Base-by-base conservation (phyloP, 163 green algal species). In the Scenedesmus sp. region DNA sequence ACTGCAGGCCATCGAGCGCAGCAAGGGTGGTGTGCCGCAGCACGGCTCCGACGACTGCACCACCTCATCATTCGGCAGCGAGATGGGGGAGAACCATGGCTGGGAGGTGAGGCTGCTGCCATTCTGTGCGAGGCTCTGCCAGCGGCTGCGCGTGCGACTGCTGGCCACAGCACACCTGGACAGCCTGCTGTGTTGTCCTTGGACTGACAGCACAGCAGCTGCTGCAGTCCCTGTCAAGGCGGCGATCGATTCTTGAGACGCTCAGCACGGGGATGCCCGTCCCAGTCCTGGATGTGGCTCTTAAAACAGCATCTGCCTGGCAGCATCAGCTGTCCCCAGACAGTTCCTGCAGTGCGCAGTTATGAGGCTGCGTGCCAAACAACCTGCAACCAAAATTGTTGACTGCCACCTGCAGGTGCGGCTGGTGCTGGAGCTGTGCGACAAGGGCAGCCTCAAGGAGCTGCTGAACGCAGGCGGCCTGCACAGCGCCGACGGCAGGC, bases 401-500 rank as follows among this genome's bases (percentile, higher is more conserved):
- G 5, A 40, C 79, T 35, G 26, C 7, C 43, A 15, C 53, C 2
- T 49, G 51, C 53, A 87, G 82, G 51, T 87, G 85, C 85, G 89
- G 13, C 73, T 92, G 37, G 91, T 93, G 61, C 59, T 90, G 12
- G 83, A 94, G 91, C 89, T 79, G 35, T 93, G 89, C 51, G 93
- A 94, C 86, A 37, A 37, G 6, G 93, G 93, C 61, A 94, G 70
- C 73, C 65, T 95, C 76, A 91, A 91, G 26, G 89, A 95, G 43
- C 81, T 84, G 51, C 91, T 95, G 26, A 83, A 91, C 46, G 68
- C 59, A 1, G 92, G 92, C 7, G 90, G 83, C 3, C 89, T 95
- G 68, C 6, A 2, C 7, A 18, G 22, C 16, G 40, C 85, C 26
- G 70, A 43, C 46, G 87, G 87, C 78, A 30, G 30, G 35, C 40